These are phyloP conservation scores for Aspergillus neoniger DNA, from an alignment of 2,329 filamentous ascomycete genomes.

Conservation along the genomic window DNA sequence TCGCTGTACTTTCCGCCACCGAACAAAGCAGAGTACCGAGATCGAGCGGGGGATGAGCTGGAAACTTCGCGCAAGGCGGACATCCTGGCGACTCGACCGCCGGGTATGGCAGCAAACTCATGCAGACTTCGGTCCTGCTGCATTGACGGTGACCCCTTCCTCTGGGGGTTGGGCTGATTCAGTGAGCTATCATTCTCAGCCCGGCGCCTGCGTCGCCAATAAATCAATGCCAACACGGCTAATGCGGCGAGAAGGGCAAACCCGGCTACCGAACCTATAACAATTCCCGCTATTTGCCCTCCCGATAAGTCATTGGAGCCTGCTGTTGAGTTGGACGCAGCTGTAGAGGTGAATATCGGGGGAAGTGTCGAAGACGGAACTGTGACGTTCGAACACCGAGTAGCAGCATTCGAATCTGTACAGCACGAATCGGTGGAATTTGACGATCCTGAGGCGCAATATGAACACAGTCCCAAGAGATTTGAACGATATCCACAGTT, in stretches of 20 bases:
- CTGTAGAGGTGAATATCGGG: constrained; percentile 64
- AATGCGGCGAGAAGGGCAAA: constrained; percentile 68
- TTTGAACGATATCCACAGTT: constrained; percentile 84
- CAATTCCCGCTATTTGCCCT: constrained; percentile 89
- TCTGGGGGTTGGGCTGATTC: constrained; percentile 80
- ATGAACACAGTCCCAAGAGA: constrained; percentile 76
- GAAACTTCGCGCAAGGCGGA: constrained; percentile 81
- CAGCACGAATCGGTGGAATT: constrained; percentile 97
- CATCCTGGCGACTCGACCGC: constrained; percentile 92
- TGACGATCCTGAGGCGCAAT: constrained; percentile 77
- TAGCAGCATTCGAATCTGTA: constrained; percentile 74
- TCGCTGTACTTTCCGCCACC: constrained; percentile 54
- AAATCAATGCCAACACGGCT: constrained; percentile 60
- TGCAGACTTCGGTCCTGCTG: constrained; percentile 46
- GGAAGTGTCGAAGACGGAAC: constrained; percentile 69
- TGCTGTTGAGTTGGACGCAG: constrained; percentile 62
- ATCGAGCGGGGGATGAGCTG: constrained; percentile 60
- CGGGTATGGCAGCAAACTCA: constrained; percentile 75
- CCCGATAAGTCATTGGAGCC: constrained; percentile 62
- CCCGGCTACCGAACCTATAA: constrained; percentile 75
- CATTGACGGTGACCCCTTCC: constrained; percentile 44
- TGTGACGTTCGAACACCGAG: constrained; percentile 71
- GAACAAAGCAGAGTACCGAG: constrained; percentile 52
- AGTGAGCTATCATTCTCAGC: constrained; percentile 73
- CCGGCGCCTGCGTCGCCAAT: constrained; percentile 59